Conservation (phyloP, 2,329 filamentous ascomycete genomes). For the Colletotrichum tanaceti region DNA sequence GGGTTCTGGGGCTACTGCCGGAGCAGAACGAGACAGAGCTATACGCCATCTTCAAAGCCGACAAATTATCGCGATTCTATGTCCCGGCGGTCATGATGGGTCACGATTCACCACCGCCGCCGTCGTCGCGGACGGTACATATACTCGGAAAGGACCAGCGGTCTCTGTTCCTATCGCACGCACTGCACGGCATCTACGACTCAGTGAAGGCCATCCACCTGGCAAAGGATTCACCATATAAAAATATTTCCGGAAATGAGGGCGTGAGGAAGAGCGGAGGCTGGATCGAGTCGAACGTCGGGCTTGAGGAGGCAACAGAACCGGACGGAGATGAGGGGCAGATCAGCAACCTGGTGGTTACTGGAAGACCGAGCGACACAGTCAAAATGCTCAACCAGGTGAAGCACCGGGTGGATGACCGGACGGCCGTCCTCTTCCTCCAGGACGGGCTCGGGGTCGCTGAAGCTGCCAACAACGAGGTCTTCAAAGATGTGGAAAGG, state of each 20-base stretch:
- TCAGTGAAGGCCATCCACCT: conserved; percentile 51
- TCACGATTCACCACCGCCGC: conserved; percentile 46
- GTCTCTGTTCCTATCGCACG: conserved; percentile 56
- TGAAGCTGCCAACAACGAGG: conserved; percentile 77
- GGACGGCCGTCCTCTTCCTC: conserved; percentile 80
- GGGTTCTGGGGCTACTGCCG: conserved; percentile 35
- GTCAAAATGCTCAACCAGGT: conserved; percentile 68
- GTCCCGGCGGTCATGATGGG: conserved; percentile 52
- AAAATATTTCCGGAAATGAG: conserved; percentile 39
- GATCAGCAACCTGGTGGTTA: conserved; percentile 79
- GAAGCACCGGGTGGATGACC: conserved; percentile 72
- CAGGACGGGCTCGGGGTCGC: conserved; percentile 86
- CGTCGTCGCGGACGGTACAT: conserved; percentile 53
- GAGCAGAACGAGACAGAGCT: conserved; percentile 37
- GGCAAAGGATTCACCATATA: conserved; percentile 23
- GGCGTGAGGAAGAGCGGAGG: conserved; percentile 46
- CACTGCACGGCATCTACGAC: conserved; percentile 55
- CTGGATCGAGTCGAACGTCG: conserved; percentile 26
- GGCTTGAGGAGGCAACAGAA: conserved; percentile 1
- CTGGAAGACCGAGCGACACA: conserved; percentile 66
- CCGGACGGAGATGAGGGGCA: conserved; percentile 53
- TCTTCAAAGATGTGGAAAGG: conserved; percentile 74
- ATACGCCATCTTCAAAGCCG: conserved; percentile 41
- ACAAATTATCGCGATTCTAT: conserved; percentile 46
- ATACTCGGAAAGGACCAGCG: conserved; percentile 56